Percentiles rank a stretch among this genome's conserved stretches.
These are phyloP conservation scores for Zizania latifolia DNA, from an alignment of 176 grass and related monocot species.

Conservation along the genomic window DNA sequence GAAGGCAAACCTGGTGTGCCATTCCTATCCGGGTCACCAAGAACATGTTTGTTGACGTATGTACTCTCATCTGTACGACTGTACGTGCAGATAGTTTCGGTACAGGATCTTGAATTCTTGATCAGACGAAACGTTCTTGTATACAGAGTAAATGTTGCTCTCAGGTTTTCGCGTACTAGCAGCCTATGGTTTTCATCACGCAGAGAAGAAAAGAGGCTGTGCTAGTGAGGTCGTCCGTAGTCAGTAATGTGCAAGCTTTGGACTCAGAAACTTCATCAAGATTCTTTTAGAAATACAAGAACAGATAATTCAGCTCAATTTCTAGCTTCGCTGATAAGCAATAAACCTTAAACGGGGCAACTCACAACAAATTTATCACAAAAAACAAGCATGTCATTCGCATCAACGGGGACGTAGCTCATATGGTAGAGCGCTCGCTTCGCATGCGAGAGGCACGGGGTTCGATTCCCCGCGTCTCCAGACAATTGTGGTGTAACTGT, in stretches of 20 bases:
- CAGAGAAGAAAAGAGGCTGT: neutral
- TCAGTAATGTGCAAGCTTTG: neutral
- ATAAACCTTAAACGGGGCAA: too few species aligned
- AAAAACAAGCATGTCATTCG: too few species aligned
- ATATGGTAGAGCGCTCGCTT: conserved; percentile 99
- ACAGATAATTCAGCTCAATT: too few species aligned
- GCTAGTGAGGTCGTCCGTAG: neutral
- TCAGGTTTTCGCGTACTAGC: too few species aligned
- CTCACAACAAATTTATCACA: too few species aligned
- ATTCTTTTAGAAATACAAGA: too few species aligned
- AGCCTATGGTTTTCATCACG: neutral
- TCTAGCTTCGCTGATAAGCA: too few species aligned
- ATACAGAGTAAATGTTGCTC: neutral
- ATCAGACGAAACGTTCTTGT: neutral
- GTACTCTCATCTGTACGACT: neutral
- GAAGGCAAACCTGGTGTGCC: neutral
- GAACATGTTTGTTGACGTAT: neutral
- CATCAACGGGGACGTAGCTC: conserved; percentile 75
- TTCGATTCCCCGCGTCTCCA: conserved; percentile 94
- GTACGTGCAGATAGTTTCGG: neutral
- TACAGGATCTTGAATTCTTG: neutral
- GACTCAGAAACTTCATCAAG: too few species aligned
- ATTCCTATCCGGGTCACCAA: neutral
- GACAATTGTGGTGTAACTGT: too few species aligned
- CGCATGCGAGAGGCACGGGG: conserved; percentile 98